These are phyloP conservation scores for Ceratocystiopsis brevicomis DNA, from an alignment of 2,329 filamentous ascomycete species.

Conservation along the genomic window DNA sequence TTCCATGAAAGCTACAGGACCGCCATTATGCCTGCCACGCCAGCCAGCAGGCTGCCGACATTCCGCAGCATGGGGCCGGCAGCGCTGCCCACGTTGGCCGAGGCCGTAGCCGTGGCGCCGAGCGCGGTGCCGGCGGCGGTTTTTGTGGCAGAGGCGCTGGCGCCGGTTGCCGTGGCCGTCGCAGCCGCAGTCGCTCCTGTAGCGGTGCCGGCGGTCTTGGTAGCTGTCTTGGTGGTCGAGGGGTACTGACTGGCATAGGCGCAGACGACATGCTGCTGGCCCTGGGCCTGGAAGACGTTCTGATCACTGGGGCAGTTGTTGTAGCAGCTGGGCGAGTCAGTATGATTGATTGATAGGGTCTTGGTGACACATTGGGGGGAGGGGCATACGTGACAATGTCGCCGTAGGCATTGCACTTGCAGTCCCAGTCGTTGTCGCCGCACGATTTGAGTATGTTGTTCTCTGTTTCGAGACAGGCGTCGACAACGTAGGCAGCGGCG, in stretches of 20 bases:
- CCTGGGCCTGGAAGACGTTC: conserved; percentile 16
- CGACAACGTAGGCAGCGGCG: conserved; percentile 8
- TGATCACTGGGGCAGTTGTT: conserved; percentile 33
- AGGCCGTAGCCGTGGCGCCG: conserved; percentile 5
- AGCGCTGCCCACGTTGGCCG: conserved; percentile 4
- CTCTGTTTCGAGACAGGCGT: conserved; percentile 14
- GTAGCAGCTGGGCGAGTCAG: conserved; percentile 22
- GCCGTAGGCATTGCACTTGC: conserved; percentile 26
- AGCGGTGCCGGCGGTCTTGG: conserved; percentile 11
- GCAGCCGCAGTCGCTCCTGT: conserved; percentile 10
- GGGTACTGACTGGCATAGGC: conserved; percentile 25
- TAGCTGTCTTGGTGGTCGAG: conserved; percentile 14
- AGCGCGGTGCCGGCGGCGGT: conserved; percentile 4
- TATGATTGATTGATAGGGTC: background rate
- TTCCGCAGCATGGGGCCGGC: conserved; percentile 14
- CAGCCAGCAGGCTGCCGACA: conserved; percentile 15
- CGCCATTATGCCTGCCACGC: conserved; percentile 15
- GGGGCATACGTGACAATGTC: conserved; percentile 26
- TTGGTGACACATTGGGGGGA: background rate
- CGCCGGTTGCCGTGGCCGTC: conserved; percentile 8
- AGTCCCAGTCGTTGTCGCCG: conserved; percentile 23
- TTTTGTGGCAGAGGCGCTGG: conserved; percentile 6
- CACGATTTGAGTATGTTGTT: conserved; percentile 21
- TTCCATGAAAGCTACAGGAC: conserved; percentile 2
- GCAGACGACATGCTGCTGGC: conserved; percentile 26